Evolutionary conservation across 495 filamentous ascomycete species (phyloP).

Genomic region (Gamarada debralockiae): DNA sequence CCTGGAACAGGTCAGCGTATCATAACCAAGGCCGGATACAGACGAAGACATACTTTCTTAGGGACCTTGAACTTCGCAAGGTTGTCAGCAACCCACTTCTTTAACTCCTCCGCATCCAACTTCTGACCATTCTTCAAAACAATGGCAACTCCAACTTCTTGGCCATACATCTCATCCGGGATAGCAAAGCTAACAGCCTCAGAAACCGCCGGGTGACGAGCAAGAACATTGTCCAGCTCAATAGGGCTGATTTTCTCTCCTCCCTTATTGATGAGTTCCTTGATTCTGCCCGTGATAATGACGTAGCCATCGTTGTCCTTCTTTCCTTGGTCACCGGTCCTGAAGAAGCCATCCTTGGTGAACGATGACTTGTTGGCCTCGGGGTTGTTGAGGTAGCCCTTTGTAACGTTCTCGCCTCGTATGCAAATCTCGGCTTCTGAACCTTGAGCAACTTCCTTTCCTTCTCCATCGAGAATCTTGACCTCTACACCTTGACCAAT

Average conservation of each 20-base stretch:
- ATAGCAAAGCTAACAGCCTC: conserved; percentile 83
- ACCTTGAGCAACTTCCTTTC: conserved; percentile 58
- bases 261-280: conserved; percentile 82
- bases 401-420: conserved; percentile 73
- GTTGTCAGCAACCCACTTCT: conserved; percentile 59
- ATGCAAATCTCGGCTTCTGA: conserved; percentile 77
- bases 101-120: conserved; percentile 54
- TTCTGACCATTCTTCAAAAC: conserved; percentile 61
- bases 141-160: conserved; percentile 75
- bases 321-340: conserved; percentile 80
- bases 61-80: conserved; percentile 83
- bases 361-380: conserved; percentile 68
- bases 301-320: conserved; percentile 70
- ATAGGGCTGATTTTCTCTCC: conserved; percentile 83
- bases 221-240: conserved; percentile 75
- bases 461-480: conserved; percentile 63
- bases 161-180: conserved; percentile 71
- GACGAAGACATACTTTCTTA: conserved; percentile 55
- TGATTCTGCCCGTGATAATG: conserved; percentile 75
- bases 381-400: conserved; percentile 78
- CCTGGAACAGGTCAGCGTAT: conserved; percentile 32
- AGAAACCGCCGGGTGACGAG: conserved; percentile 60
- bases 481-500: conserved; percentile 79
- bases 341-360: conserved; percentile 67
- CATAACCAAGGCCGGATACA: neutral